Conservation (phyloP, 208 protist species). For the Naegleria fowleri region DNA sequence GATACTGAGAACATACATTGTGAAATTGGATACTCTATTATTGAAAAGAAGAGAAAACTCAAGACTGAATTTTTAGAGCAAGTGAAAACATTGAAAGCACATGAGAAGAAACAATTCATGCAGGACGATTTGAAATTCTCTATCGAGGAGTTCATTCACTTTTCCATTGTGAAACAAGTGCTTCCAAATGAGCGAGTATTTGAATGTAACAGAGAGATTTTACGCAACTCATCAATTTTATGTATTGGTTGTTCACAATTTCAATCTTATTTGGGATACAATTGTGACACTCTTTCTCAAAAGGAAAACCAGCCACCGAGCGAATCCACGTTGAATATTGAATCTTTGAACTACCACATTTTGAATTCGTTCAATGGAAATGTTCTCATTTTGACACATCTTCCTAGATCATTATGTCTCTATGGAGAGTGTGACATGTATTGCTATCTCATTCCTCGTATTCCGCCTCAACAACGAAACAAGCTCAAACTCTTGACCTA, state of each 20-base stretch:
- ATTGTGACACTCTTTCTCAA: no score
- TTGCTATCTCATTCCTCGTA: neutral
- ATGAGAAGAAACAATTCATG: neutral
- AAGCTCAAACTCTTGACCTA: neutral
- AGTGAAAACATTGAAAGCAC: neutral
- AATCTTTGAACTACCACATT: neutral
- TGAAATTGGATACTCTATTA: neutral
- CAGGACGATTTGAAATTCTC: neutral
- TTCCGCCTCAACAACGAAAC: neutral
- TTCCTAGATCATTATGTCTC: neutral
- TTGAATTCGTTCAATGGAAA: neutral
- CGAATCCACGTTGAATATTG: neutral
- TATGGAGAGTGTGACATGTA: neutral
- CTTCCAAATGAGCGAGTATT: neutral
- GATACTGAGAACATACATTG: no score
- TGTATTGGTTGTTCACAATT: neutral
- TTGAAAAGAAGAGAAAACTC: neutral
- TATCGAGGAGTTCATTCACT: neutral
- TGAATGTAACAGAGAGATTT: neutral
- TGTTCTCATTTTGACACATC: neutral
- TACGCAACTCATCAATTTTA: neutral
- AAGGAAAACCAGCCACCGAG: no score
- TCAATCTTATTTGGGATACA: neutral
- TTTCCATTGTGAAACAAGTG: neutral
- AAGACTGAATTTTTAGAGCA: neutral